Percentiles rank a stretch among this genome's conserved stretches.
phyloP scores from a whole-genome alignment of 805 yeast genomes.

The Sugiyamaella smithiae region DNA sequence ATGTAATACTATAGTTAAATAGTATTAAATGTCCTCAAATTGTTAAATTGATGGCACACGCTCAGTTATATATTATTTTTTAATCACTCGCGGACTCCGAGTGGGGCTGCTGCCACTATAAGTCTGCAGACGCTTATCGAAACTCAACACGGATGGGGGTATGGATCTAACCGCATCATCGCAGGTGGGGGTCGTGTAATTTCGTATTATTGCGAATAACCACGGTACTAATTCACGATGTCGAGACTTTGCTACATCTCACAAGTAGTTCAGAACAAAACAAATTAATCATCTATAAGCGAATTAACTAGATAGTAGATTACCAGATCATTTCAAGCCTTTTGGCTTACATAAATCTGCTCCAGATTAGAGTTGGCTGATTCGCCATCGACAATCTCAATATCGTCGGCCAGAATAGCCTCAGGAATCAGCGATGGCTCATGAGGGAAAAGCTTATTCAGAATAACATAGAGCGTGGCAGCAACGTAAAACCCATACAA shows the following conservation, averaged over 20 bases:
- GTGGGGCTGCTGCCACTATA: conserved; percentile 1
- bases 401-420: not conserved
- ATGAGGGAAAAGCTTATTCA: not conserved
- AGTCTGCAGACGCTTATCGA: too few species aligned
- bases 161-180: too few species aligned
- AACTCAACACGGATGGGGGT: too few species aligned
- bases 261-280: too few species aligned
- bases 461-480: not conserved
- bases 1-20: too few species aligned
- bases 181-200: too few species aligned
- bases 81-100: conserved; percentile 3
- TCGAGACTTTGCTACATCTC: too few species aligned
- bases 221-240: too few species aligned
- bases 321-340: too few species aligned
- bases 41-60: too few species aligned
- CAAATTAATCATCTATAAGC: not conserved
- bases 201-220: too few species aligned
- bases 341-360: not conserved
- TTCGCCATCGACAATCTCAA: not conserved
- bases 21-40: too few species aligned
- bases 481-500: not conserved
- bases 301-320: not conserved
- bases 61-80: not conserved
- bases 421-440: not conserved
- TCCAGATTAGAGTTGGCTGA: not conserved